These are phyloP conservation scores for Stipa capillata DNA, from an alignment of 176 grass and related monocot genomes.

Conservation along the genomic window DNA sequence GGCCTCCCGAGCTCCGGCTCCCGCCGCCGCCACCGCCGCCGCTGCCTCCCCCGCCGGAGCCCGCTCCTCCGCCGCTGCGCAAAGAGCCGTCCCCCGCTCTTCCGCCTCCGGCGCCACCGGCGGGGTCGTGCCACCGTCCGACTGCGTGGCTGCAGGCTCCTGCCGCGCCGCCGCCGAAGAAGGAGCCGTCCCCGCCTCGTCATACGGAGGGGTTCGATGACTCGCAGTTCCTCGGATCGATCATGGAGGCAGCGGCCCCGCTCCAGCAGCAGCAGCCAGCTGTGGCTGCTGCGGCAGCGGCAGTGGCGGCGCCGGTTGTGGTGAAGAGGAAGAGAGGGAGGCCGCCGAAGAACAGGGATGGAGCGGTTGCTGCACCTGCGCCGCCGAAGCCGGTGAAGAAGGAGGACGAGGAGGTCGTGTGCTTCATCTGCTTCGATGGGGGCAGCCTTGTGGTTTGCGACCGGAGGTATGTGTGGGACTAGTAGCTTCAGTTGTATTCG, in stretches of 20 bases:
- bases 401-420: constrained; percentile 82
- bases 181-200: constrained; percentile 22
- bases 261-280: neutral
- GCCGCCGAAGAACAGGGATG: constrained; percentile 69
- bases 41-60: constrained; percentile 2
- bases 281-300: neutral
- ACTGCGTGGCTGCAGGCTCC: neutral
- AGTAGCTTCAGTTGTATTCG: neutral
- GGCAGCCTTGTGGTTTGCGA: constrained; percentile 93
- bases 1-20: constrained; percentile 55
- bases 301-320: neutral
- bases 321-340: constrained; percentile 87
- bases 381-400: constrained; percentile 24
- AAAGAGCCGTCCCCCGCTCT: neutral
- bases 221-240: constrained; percentile 52
- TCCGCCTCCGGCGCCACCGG: neutral
- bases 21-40: too few relatives aligned
- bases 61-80: neutral
- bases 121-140: neutral
- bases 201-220: constrained; percentile 27
- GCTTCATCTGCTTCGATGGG: constrained; percentile 98
- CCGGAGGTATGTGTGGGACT: constrained; percentile 39
- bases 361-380: neutral
- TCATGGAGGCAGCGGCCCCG: constrained; percentile 22
- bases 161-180: neutral